Base-by-base conservation (phyloP, 768 basidiomycete species). In the Leccinum obscurum region DNA sequence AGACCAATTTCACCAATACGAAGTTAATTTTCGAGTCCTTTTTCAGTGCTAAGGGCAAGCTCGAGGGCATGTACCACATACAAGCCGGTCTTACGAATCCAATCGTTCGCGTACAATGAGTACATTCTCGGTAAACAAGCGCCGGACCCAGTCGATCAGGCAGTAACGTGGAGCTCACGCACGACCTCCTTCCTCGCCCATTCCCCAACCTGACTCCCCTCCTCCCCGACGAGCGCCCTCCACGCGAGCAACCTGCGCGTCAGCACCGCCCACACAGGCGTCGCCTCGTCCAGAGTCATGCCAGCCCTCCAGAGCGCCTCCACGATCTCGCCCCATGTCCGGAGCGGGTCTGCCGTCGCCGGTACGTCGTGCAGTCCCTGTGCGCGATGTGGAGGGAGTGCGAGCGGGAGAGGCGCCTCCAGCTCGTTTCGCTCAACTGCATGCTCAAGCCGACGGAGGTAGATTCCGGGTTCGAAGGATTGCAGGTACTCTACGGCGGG, bases 131-230 rank as follows among this genome's bases (percentile, higher is more conserved):
- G 37, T 39, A 1, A 15, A 17, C 37, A 39, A 39, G 7, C 1
- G 7, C 6, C 3, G 15, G 37, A 39, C 15, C 3, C 5, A 41
- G 17, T 41, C 17, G 39, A 22, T 62, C 52, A 65, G 9, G 24
- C 6, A 37, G 59, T 14, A 11, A 6, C 50, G 14, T 22, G 22
- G 8, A 68, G 41, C 32, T 53, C 60, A 24, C 49, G 54, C 5
- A 62, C 51, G 0, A 35, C 62, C 26, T 66, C 59, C 52, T 30
- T 73, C 48, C 87, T 75, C n/a, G 77, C 82, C 87, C 87, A 89
- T 62, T 87, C 39, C 39, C 39, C 39, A 41, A 41, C 3, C 17
- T 41, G 39, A n/a, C 39, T 41, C 17, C 17, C 39, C 0, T 41
- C 35, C 35, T 37, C 41, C n/a, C 41, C n/a, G n/a, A 41, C 4